phyloP scores from a whole-genome alignment of 345 rosid genomes.

The Euphorbia tirucalli region DNA sequence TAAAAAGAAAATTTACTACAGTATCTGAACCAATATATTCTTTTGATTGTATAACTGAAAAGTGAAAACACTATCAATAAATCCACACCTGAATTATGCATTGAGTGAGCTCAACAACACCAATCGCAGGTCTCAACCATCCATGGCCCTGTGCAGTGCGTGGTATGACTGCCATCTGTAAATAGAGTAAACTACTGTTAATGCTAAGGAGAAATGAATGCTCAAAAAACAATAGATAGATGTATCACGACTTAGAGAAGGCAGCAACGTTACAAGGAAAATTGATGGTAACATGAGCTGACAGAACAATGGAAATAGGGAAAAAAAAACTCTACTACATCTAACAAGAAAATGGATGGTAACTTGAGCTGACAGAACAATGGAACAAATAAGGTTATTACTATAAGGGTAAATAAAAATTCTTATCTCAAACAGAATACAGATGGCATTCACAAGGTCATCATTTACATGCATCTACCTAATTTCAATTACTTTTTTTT shows the following conservation, averaged over 20 bases:
- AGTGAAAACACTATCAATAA: conserved; percentile 12
- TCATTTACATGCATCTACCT: neutral
- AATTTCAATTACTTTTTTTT: no score
- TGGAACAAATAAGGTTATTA: neutral
- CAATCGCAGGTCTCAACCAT: conserved; percentile 97
- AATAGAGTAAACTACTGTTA: conserved; percentile 14
- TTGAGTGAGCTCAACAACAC: conserved; percentile 95
- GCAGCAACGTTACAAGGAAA: neutral
- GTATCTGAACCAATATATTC: neutral
- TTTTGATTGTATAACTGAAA: neutral
- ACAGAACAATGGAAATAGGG: neutral
- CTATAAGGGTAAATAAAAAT: neutral
- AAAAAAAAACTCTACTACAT: no score
- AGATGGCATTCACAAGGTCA: neutral
- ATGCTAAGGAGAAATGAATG: neutral
- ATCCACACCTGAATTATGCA: conserved; percentile 81
- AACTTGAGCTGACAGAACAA: neutral
- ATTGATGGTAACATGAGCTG: neutral
- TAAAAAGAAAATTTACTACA: neutral
- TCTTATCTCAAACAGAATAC: neutral
- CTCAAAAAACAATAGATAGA: neutral
- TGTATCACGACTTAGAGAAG: conserved; percentile 1
- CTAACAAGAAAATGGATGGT: neutral
- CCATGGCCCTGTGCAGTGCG: conserved; percentile 92
- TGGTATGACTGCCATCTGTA: conserved; percentile 92